phyloP scores from a whole-genome alignment of 1,284 basidiomycete species.

The Inonotus hispidus region DNA sequence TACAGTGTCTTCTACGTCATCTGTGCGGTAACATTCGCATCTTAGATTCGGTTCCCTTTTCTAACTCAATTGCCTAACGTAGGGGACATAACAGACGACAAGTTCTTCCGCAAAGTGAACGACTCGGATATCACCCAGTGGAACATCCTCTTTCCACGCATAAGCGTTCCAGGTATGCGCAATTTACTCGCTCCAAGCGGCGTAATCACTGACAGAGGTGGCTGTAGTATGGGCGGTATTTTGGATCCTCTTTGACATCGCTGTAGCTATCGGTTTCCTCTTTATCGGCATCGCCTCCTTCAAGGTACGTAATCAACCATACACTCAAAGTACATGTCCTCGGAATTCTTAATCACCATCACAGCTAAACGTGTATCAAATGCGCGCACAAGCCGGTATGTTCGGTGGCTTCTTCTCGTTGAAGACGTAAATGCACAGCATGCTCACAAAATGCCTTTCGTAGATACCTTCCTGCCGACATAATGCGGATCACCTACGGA shows the following conservation, averaged over 20 bases:
- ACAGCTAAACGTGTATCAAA: slow-evolving; percentile 45
- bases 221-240: slow-evolving; percentile 63
- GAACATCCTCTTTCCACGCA: slow-evolving; percentile 56
- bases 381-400: slow-evolving; percentile 56
- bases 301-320: slow-evolving; percentile 43
- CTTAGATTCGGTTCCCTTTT: neutral
- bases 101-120: slow-evolving; percentile 81
- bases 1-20: slow-evolving; percentile 68
- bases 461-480: slow-evolving; percentile 17
- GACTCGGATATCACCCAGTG: slow-evolving; percentile 82
- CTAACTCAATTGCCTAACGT: slow-evolving; percentile 12
- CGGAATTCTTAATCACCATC: neutral
- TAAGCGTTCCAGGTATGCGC: slow-evolving; percentile 58
- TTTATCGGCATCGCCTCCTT: slow-evolving; percentile 70
- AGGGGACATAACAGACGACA: slow-evolving; percentile 84
- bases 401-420: neutral
- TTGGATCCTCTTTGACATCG: slow-evolving; percentile 70
- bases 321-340: slow-evolving; percentile 7
- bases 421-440: neutral
- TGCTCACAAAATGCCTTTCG: neutral
- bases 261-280: slow-evolving; percentile 61
- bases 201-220: neutral
- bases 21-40: slow-evolving; percentile 37
- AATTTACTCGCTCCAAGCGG: neutral
- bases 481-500: neutral